A percentile compares a stretch with the other conserved stretches of the same genome.
phyloP scores from a whole-genome alignment of 495 filamentous ascomycete genomes.

The Hypoxylon fuscum region DNA sequence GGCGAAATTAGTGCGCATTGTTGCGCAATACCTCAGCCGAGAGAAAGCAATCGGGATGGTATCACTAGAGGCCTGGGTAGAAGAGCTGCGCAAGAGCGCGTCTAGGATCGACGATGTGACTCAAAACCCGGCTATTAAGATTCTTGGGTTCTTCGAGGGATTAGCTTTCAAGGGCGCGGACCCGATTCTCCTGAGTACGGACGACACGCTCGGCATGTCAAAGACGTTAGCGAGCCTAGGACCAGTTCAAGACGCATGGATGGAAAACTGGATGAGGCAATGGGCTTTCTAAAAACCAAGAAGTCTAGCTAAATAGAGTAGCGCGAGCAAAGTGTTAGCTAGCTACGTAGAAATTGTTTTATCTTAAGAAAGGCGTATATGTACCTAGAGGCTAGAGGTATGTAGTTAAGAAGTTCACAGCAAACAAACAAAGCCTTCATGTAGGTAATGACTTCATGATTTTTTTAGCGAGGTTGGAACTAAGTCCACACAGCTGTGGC shows the following conservation, averaged over 20 bases:
- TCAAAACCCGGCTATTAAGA: conserved; percentile 50
- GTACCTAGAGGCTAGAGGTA: too few relatives aligned
- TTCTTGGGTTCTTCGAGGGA: conserved; percentile 41
- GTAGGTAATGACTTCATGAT: too few relatives aligned
- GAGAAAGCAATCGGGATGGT: not conserved
- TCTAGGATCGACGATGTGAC: conserved; percentile 40
- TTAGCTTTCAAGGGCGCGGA: not conserved
- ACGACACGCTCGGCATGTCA: not conserved
- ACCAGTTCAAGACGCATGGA: conserved; percentile 10
- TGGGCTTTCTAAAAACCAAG: conserved; percentile 8
- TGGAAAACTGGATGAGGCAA: conserved; percentile 23
- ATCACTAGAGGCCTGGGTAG: conserved; percentile 48
- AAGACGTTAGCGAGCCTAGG: conserved; percentile 1
- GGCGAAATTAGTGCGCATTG: conserved; percentile 36
- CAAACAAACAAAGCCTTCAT: too few relatives aligned
- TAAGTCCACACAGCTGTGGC: too few relatives aligned
- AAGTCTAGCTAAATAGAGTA: too few relatives aligned
- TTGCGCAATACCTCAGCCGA: conserved; percentile 40
- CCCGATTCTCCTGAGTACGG: not conserved
- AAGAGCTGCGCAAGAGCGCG: conserved; percentile 45
- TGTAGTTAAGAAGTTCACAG: too few relatives aligned
- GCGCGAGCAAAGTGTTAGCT: too few relatives aligned
- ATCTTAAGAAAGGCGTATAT: too few relatives aligned
- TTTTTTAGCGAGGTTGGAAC: too few relatives aligned
- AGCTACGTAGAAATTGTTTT: too few relatives aligned